Evolutionary conservation across 371 early-diverging fungal genomes (phyloP).

Genomic region (Caulochytrium protostelioides): DNA sequence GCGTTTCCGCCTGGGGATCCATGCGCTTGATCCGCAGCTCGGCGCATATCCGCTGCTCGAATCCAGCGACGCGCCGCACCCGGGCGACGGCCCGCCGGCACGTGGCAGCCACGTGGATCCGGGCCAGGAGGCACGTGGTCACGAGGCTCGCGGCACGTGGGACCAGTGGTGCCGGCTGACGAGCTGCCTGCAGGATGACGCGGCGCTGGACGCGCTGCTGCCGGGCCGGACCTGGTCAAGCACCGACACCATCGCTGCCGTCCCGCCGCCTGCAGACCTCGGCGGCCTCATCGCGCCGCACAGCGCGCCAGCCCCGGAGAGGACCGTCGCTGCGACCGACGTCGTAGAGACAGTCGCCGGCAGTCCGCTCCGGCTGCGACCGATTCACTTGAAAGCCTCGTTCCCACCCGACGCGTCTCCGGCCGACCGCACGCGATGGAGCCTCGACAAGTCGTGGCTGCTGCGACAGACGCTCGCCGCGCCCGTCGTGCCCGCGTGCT

Average conservation of each 20-base stretch:
- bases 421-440: slow-evolving; percentile 50
- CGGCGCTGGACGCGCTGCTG: background rate
- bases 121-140: too few relatives aligned
- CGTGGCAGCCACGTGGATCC: too few relatives aligned
- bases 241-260: slow-evolving; percentile 6
- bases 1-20: slow-evolving; percentile 35
- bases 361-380: slow-evolving; percentile 20
- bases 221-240: background rate
- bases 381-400: slow-evolving; percentile 54
- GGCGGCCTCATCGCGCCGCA: background rate
- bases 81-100: too few relatives aligned
- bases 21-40: slow-evolving; percentile 54
- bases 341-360: slow-evolving; percentile 12
- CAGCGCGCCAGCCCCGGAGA: slow-evolving; percentile 2
- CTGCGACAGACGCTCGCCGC: slow-evolving; percentile 32
- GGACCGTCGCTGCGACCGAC: slow-evolving; percentile 19
- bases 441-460: slow-evolving; percentile 75
- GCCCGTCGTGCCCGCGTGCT: too few relatives aligned
- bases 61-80: slow-evolving; percentile 9
- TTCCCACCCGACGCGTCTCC: slow-evolving; percentile 53
- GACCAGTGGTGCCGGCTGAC: slow-evolving; percentile 21
- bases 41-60: slow-evolving; percentile 68
- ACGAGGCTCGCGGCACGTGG: too few relatives aligned
- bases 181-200: slow-evolving; percentile 20
- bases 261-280: slow-evolving; percentile 3